Base-by-base conservation (phyloP, 2,329 filamentous ascomycete genomes). In the Elsinoe australis region DNA sequence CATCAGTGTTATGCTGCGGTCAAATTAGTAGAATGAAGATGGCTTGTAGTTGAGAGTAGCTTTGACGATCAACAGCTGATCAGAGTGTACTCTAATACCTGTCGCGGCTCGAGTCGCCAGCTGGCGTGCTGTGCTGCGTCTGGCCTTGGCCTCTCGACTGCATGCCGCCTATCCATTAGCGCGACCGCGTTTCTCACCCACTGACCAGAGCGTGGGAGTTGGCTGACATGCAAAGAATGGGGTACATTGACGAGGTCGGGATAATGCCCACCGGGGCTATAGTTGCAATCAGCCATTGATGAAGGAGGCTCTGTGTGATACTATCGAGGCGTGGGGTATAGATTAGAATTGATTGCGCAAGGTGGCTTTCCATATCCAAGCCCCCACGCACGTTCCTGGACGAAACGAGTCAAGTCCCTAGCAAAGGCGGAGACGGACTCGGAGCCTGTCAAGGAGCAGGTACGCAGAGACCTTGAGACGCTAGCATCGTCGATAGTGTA, bases 21-120 rank as follows among this genome's bases (percentile, higher is more conserved):
- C 2, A 5, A 26, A 28, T 26, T 41, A 14, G 21, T 15, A 15
- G 36, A 24, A 12, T 41, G 17, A n/a, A n/a, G 6, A 21, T 41
- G 36, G 21, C 21, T 26, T 28, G 36, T 21, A 15, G 36, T 41
- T 41, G 36, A 28, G 36, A 28, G 36, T 41, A 41, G 21, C 15
- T 14, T 26, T 9, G 36, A 26, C 36, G 36, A 41, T 41, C 22
- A 28, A 26, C 28, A 41, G 26, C 36, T 15, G 12, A 21, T n/a
- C n/a, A n/a, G n/a, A n/a, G n/a, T 28, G 22, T 21, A 41, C 7
- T 26, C 5, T 41, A 6, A 15, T 12, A 26, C 6, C 5, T 26
- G 28, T 14, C 18, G 26, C 28, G 18, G 17, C 18, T 19, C 15
- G 19, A 22, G 22, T 28, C 22, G 36, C 36, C 22, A 28, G 21